Conservation (phyloP, 2,329 filamentous ascomycete genomes). For the Phialemonium atrogriseum region DNA sequence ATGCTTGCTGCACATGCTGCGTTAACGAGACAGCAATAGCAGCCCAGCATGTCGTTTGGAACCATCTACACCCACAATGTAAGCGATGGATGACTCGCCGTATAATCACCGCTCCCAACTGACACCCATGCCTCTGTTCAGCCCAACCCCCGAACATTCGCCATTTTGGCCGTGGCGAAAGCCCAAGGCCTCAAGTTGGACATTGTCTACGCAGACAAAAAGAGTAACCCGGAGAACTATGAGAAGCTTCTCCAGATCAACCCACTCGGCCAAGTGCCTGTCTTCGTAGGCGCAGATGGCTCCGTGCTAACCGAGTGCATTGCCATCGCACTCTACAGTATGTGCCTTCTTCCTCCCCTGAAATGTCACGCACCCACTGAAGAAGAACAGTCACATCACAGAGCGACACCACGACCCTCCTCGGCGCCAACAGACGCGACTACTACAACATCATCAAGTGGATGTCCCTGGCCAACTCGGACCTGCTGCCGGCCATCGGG, state of each 20-base stretch:
- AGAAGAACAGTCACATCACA: too few species aligned
- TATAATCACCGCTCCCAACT: too few species aligned
- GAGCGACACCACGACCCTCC: too few species aligned
- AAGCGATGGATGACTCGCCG: too few species aligned
- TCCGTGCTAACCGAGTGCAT: conserved; percentile 10
- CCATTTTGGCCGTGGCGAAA: conserved; percentile 8
- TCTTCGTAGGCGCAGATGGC: conserved; percentile 9
- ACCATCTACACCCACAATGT: too few species aligned
- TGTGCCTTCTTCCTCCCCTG: conserved; percentile 1
- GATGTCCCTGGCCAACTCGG: conserved; percentile 12
- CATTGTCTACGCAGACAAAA: too few species aligned
- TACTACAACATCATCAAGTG: conserved; percentile 9
- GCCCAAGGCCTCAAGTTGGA: conserved; percentile 5
- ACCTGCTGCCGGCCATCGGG: conserved; percentile 7
- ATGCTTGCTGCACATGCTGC: too few species aligned
- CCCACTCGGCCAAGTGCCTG: conserved; percentile 8
- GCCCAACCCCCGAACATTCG: conserved; percentile 8
- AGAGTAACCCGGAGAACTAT: too few species aligned
- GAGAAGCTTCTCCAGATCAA: conserved; percentile 7
- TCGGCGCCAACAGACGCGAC: too few species aligned
- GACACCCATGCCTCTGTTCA: too few species aligned
- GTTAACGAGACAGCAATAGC: too few species aligned
- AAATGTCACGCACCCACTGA: background rate
- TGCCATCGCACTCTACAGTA: conserved; percentile 10
- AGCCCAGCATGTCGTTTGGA: too few species aligned